These are phyloP conservation scores for Trichoderma afroharzianum DNA, from an alignment of 2,329 filamentous ascomycete genomes.

Conservation along the genomic window DNA sequence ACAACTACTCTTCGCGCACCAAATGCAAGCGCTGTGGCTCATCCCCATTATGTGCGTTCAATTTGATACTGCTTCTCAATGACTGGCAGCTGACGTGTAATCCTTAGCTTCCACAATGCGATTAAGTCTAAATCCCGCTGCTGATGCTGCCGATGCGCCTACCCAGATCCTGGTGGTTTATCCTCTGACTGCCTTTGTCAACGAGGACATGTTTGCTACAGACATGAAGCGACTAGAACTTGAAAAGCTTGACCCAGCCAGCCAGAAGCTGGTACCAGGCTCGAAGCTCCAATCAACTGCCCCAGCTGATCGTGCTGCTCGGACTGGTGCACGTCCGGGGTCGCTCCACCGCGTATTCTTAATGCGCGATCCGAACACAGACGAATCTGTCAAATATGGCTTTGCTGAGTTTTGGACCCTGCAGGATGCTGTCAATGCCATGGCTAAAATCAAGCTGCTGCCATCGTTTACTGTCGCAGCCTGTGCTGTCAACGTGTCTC, in stretches of 20 bases:
- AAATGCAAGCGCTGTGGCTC: constrained; percentile 39
- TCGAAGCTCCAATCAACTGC: constrained; percentile 59
- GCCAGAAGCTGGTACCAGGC: constrained; percentile 41
- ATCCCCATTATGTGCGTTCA: constrained; percentile 29
- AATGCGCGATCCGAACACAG: constrained; percentile 66
- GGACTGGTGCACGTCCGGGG: constrained; percentile 66
- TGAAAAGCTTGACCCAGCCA: constrained; percentile 50
- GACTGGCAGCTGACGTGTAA: not conserved
- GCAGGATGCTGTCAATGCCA: constrained; percentile 70
- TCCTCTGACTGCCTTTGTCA: constrained; percentile 65
- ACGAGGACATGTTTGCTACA: constrained; percentile 67
- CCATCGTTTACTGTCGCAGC: constrained; percentile 76
- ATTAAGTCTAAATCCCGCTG: constrained; percentile 44
- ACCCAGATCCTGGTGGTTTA: constrained; percentile 76
- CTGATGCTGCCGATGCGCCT: constrained; percentile 51
- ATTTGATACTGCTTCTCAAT: constrained; percentile 37
- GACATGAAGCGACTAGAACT: constrained; percentile 71
- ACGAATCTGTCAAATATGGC: constrained; percentile 75
- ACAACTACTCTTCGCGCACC: constrained; percentile 37
- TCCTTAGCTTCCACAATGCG: constrained; percentile 29
- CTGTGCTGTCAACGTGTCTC: constrained; percentile 65
- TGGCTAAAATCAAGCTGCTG: constrained; percentile 67
- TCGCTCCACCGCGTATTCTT: constrained; percentile 75
- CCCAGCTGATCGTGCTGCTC: constrained; percentile 51
- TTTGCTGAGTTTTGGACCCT: constrained; percentile 79